Conservation (phyloP, 306 rosid genomes). For the Abrus precatorius region DNA sequence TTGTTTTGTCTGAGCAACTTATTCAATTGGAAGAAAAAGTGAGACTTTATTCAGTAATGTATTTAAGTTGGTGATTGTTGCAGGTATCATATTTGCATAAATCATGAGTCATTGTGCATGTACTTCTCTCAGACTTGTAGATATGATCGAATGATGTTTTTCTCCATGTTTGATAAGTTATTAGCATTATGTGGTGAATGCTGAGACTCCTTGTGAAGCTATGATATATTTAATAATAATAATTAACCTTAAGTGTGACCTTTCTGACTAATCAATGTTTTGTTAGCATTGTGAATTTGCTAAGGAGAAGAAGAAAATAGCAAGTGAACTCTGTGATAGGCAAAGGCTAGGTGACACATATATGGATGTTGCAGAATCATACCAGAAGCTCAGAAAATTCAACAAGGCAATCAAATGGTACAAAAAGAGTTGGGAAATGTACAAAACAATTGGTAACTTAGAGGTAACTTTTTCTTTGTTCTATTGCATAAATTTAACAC, state of each 20-base stretch:
- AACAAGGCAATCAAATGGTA: constrained; percentile 82
- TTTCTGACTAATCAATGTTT: constrained; percentile 50
- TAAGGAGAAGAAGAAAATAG: constrained; percentile 77
- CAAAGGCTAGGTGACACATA: constrained; percentile 80
- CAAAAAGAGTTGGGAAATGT: constrained; percentile 79
- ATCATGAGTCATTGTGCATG: constrained; percentile 35
- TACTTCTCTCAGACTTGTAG: constrained; percentile 13
- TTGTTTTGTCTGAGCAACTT: constrained; percentile 19
- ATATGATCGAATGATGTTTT: constrained; percentile 16
- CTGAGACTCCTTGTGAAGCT: constrained; percentile 40
- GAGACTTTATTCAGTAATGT: constrained; percentile 33
- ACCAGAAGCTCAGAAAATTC: constrained; percentile 78
- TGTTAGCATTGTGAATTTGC: constrained; percentile 78
- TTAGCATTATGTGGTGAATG: constrained; percentile 37
- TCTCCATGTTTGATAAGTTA: constrained; percentile 9
- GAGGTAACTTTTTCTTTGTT: constrained; percentile 67
- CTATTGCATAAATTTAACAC: constrained; percentile 16
- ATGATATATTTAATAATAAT: constrained; percentile 34
- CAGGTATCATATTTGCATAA: constrained; percentile 32
- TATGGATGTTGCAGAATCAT: constrained; percentile 81
- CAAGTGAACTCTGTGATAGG: constrained; percentile 76
- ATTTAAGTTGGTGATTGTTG: constrained; percentile 29
- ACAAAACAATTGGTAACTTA: constrained; percentile 72
- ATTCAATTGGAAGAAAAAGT: constrained; percentile 27
- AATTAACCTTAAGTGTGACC: neutral